Conservation (phyloP, 805 yeast species). For the Metschnikowia matae region DNA sequence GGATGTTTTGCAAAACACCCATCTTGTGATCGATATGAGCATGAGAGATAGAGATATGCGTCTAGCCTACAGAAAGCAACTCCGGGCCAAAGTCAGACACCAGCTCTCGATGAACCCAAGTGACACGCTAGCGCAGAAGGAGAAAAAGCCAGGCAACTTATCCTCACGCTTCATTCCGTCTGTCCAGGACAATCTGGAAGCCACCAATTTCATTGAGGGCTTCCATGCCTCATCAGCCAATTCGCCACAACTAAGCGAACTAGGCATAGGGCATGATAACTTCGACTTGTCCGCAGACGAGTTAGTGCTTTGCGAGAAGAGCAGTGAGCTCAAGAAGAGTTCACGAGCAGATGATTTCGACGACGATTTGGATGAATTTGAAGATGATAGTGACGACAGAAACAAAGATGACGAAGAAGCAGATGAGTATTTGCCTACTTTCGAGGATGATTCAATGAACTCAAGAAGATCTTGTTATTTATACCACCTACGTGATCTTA, state of each 20-base stretch:
- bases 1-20: conserved; percentile 67
- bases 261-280: conserved; percentile 29
- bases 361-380: conserved; percentile 29
- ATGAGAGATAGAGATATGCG: conserved; percentile 40
- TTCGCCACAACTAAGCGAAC: conserved; percentile 36
- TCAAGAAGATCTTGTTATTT: conserved; percentile 18
- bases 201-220: conserved; percentile 17
- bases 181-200: conserved; percentile 1
- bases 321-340: conserved; percentile 19
- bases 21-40: conserved; percentile 64
- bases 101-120: conserved; percentile 27
- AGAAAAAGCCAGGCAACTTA: not conserved
- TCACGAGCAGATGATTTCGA: conserved; percentile 19
- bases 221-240: conserved; percentile 35
- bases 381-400: conserved; percentile 15
- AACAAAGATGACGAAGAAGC: conserved; percentile 22
- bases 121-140: conserved; percentile 31
- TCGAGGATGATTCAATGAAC: conserved; percentile 9
- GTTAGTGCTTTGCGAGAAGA: conserved; percentile 26
- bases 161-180: conserved; percentile 3
- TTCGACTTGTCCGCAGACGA: conserved; percentile 34
- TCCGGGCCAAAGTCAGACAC: conserved; percentile 30
- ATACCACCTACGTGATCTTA: conserved; percentile 29
- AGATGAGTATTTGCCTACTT: conserved; percentile 19
- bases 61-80: conserved; percentile 32